These are phyloP conservation scores for Xylariaceae sp. DNA, from an alignment of 2,329 filamentous ascomycete genomes.

Conservation along the genomic window DNA sequence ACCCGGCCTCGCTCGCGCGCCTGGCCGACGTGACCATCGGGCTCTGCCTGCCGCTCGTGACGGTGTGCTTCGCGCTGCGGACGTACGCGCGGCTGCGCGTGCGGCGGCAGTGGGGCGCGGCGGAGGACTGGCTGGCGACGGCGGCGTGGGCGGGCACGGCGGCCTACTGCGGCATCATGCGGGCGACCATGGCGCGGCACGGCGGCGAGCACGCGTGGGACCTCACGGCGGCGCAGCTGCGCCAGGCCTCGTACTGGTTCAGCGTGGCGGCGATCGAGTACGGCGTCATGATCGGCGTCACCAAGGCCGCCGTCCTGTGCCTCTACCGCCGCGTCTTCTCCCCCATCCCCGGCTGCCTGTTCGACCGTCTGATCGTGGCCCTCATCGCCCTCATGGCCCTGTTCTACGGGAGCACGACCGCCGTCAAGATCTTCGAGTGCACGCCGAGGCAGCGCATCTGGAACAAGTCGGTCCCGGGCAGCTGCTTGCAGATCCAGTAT, in stretches of 20 bases:
- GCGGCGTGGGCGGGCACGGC: constrained; percentile 8
- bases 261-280: constrained; percentile 11
- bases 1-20: constrained; percentile 5
- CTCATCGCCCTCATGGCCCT: constrained; percentile 7
- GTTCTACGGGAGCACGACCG: constrained; percentile 10
- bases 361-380: constrained; percentile 11
- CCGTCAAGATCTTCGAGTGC: constrained; percentile 15
- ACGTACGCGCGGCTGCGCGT: constrained; percentile 8
- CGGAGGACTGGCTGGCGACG: constrained; percentile 10
- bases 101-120: constrained; percentile 8
- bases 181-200: constrained; percentile 9
- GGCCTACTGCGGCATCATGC: constrained; percentile 2
- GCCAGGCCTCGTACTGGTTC: constrained; percentile 14
- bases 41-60: constrained; percentile 8
- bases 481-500: constrained; percentile 5
- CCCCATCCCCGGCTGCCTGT: constrained; percentile 8
- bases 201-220: constrained; percentile 14
- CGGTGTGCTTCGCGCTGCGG: constrained; percentile 9
- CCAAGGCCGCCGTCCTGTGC: constrained; percentile 13
- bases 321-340: constrained; percentile 17
- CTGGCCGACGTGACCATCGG: constrained; percentile 8
- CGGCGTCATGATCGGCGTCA: constrained; percentile 11
- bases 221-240: constrained; percentile 6
- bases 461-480: constrained; percentile 7
- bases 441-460: constrained; percentile 10